Base-by-base conservation (phyloP, 1,284 basidiomycete species). In the Sparassis latifolia region DNA sequence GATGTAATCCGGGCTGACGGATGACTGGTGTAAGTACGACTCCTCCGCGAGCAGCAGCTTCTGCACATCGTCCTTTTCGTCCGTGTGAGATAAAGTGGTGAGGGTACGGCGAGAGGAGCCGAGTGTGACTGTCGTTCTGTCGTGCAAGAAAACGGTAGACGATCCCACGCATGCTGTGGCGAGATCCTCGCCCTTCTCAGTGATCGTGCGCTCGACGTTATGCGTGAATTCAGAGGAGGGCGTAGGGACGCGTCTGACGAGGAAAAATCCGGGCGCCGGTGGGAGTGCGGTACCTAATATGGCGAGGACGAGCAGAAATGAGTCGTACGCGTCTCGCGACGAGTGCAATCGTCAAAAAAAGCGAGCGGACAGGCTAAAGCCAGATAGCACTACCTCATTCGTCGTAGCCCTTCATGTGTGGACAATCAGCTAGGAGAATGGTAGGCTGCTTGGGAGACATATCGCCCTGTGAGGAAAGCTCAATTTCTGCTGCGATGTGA, bases 291-390 rank as follows among this genome's bases (percentile, higher is more conserved):
- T 88, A 1, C 89, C 89, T 20, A 20, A 20, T 2, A 86, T 61
- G 0, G 84, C 77, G 7, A 92, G 78, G n/a, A 87, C 63, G 0
- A 83, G 69, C 2, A 92, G 68, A 50, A 92, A 82, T 3, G 78
- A 77, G 3, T 79, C 81, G 0, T 85, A 87, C 57, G 89, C 75
- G 0, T 86, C 89, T 0, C 84, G 80, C 58, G 0, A 73, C 56
- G 51, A 88, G 82, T 0, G 85, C 80, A 20, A 89, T 63, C 0
- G 79, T 75, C 28, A 84, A 84, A 68, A 92, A 92, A 52, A 86
- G 71, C 92, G 91, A 0, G 89, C 90, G 6, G 86, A 89, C 4
- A 92, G 74, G 0, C 90, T 90, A 53, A 90, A 91, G n/a, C 87
- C 90, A 0, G 87, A 87, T 10, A 90, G 69, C 27, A 92, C 88